A percentile compares a stretch with the other conserved stretches of the same genome.
Conservation (phyloP, 2,329 filamentous ascomycete species). For the Phialophora verrucosa region DNA sequence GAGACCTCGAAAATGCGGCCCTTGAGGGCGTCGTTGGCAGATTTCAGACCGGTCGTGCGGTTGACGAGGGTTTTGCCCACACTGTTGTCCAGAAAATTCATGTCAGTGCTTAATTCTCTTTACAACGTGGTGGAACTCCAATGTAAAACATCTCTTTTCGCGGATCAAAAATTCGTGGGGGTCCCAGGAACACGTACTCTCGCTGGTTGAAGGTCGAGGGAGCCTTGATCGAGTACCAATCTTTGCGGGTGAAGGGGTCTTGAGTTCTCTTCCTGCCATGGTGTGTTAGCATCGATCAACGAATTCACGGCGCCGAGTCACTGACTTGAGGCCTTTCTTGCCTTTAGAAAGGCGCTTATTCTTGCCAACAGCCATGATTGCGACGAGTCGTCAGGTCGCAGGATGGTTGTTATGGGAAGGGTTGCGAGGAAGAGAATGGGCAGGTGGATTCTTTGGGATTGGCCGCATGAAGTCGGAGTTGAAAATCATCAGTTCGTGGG, state of each 20-base stretch:
- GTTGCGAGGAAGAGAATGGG: constrained; percentile 1
- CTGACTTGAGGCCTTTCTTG: constrained; percentile 85
- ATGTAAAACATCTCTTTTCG: constrained; percentile 9
- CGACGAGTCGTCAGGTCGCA: constrained; percentile 28
- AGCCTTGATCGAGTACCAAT: constrained; percentile 99
- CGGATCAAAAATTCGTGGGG: background rate
- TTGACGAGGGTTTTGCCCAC: constrained; percentile 99
- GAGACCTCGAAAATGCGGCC: constrained; percentile 99
- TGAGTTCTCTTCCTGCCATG: constrained; percentile 90
- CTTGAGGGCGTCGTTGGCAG: constrained; percentile 99
- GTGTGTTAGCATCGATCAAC: background rate
- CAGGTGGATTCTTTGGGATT: background rate
- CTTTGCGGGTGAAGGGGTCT: constrained; percentile 98
- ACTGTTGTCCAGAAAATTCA: constrained; percentile 62
- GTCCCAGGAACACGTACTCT: constrained; percentile 72
- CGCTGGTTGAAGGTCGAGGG: constrained; percentile 93
- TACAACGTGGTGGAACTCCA: background rate
- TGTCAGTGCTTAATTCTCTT: constrained; percentile 24
- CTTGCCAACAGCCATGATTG: constrained; percentile 82
- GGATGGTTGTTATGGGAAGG: constrained; percentile 15
- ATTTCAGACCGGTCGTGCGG: constrained; percentile 99
- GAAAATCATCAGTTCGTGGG: constrained; percentile 1
- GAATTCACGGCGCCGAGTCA: background rate
- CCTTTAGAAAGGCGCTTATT: constrained; percentile 99
- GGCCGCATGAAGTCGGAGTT: background rate